Percentiles rank a stretch among this genome's conserved stretches.
Conservation (phyloP, 495 filamentous ascomycete genomes). For the Pseudotulostoma volvatum region DNA sequence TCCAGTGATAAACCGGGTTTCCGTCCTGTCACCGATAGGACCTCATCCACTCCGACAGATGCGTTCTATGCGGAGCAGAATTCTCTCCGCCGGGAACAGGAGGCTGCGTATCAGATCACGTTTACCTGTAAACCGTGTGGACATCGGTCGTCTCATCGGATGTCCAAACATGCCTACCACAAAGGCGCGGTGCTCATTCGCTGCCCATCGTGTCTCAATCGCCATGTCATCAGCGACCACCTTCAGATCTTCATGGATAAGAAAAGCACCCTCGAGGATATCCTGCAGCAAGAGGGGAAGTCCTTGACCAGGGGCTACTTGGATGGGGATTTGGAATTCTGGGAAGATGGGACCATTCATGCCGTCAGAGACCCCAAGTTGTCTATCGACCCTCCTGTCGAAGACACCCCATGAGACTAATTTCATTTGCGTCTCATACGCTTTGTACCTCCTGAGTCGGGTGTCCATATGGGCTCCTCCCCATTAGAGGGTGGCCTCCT, state of each 20-base stretch:
- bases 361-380: conserved; percentile 5
- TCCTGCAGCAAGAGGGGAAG: conserved; percentile 19
- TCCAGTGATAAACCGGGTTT: too few relatives aligned
- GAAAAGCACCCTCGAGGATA: conserved; percentile 21
- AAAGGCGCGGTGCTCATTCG: conserved; percentile 71
- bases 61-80: conserved; percentile 19
- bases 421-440: too few relatives aligned
- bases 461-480: too few relatives aligned
- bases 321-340: conserved; percentile 50
- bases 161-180: conserved; percentile 91
- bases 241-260: conserved; percentile 36
- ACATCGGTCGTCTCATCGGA: conserved; percentile 51
- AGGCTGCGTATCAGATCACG: conserved; percentile 63
- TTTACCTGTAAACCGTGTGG: conserved; percentile 88
- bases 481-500: too few relatives aligned
- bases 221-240: conserved; percentile 88
- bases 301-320: conserved; percentile 17
- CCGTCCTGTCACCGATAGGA: conserved; percentile 16
- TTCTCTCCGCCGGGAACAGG: conserved; percentile 23
- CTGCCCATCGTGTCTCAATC: conserved; percentile 66
- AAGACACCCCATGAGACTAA: too few relatives aligned
- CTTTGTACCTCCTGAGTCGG: too few relatives aligned
- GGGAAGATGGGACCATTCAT: conserved; percentile 41
- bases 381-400: conserved; percentile 2
- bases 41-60: conserved; percentile 11